Evolutionary conservation across 2,329 filamentous ascomycete genomes (phyloP).

Genomic region (Fusarium chuoi): DNA sequence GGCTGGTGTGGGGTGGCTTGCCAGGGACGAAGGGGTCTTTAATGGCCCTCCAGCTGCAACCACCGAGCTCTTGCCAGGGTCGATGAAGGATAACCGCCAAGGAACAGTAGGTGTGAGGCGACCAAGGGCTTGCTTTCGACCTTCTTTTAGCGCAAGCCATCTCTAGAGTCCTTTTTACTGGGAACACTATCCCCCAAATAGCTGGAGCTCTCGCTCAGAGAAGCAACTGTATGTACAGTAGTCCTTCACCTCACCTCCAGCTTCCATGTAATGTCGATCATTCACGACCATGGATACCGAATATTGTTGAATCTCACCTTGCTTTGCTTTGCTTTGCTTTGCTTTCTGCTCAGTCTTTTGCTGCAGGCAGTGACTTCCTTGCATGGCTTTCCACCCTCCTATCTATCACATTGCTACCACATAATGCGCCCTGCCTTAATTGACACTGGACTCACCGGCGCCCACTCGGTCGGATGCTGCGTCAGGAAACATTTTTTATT

Average conservation of each 20-base stretch:
- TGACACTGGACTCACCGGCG: constrained; percentile 2
- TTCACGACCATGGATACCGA: not conserved
- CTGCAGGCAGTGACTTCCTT: constrained; percentile 5
- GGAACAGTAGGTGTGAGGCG: constrained; percentile 8
- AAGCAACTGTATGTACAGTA: not conserved
- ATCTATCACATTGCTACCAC: constrained; percentile 9
- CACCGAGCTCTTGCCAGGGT: constrained; percentile 26
- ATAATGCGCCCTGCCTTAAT: constrained; percentile 1
- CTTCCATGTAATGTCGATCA: constrained; percentile 32
- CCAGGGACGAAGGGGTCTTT: constrained; percentile 22
- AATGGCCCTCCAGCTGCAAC: constrained; percentile 8
- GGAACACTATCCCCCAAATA: constrained; percentile 15
- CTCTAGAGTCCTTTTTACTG: not conserved
- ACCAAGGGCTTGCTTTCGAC: constrained; percentile 17
- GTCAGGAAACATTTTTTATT: not conserved
- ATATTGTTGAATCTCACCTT: constrained; percentile 15
- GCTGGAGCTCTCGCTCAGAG: not conserved
- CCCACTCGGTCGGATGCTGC: not conserved
- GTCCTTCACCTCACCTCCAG: constrained; percentile 21
- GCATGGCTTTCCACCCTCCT: constrained; percentile 7
- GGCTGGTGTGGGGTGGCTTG: constrained; percentile 31
- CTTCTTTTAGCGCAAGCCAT: constrained; percentile 24
- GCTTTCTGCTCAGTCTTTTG: constrained; percentile 3
- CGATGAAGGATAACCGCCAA: constrained; percentile 18
- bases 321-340: not conserved